Base-by-base conservation (phyloP, 371 early-diverging fungal species). In the Mucor circinelloides region DNA sequence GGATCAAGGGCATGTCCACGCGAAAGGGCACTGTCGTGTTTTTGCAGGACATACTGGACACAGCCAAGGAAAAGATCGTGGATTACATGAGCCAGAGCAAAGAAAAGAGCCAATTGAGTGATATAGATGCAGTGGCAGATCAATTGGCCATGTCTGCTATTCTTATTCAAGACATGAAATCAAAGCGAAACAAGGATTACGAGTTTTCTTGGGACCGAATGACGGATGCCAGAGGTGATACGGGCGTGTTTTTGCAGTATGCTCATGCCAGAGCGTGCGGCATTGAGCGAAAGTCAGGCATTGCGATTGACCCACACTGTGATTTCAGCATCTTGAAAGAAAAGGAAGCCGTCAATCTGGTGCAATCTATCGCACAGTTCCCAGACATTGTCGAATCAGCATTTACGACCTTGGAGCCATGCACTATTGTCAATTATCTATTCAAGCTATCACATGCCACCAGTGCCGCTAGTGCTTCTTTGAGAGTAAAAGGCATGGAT, bases 231-330 rank as follows among this genome's bases (percentile, higher is more conserved):
- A 93, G 93, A 59, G 99, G 99, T 36, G 95, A 96, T 77, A 99
- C 99, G 1, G 99, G 99, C 2, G 95, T 99, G 7, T 99, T 97
- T 80, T 78, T 99, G 9, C 99, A 99, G 83, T 99, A 93, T 77
- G 93, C 97, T 15, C 93, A 97, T 80, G 93, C 97, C 12, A 91
- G 96, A 40, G 85, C 94, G 5, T 94, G 94, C 76, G 85, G 88
- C n/a, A 83, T 83, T 65, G 83, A 83, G 48, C 64, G 79, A 23
- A 76, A 73, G 31, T 30, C 77, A 2, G 42, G 60, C 38, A 57
- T 75, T 1, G 60, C 50, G 0, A 66, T 83, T 10, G 62, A 61
- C n/a, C 25, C 69, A 0, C 63, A 77, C 23, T 72, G 75, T 28
- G 71, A 83, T 48, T 71, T 72, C 23, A 64, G 77, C 15, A 70